phyloP scores from a whole-genome alignment of 352 stramenopile species.

The Pythium coloratum region DNA sequence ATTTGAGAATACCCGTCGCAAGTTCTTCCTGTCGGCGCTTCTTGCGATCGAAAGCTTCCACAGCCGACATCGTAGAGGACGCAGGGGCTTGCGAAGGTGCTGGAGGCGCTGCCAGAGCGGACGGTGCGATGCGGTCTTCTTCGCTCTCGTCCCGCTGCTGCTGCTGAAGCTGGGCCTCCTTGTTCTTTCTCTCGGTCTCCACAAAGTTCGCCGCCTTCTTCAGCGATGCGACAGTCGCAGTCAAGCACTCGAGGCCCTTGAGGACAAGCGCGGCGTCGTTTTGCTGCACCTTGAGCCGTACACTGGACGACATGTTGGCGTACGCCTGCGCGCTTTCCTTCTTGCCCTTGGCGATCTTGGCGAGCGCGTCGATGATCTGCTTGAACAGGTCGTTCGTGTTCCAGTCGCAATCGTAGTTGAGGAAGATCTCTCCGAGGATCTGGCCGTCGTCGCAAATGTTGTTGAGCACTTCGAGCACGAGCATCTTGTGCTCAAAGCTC shows the following conservation, averaged over 20 bases:
- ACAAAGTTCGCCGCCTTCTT: conserved; percentile 89
- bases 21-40: conserved; percentile 96
- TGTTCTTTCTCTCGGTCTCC: conserved; percentile 55
- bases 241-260: conserved; percentile 92
- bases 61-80: conserved; percentile 65
- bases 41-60: conserved; percentile 97
- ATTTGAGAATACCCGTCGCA: conserved; percentile 96
- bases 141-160: conserved; percentile 46
- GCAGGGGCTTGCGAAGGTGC: conserved; percentile 12
- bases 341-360: conserved; percentile 93
- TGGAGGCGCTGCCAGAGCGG: conserved; percentile 20
- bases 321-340: conserved; percentile 57
- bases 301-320: conserved; percentile 58
- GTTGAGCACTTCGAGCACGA: conserved; percentile 97
- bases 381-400: conserved; percentile 97
- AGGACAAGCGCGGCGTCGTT: conserved; percentile 76
- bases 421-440: conserved; percentile 97
- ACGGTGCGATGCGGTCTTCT: conserved; percentile 31
- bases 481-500: conserved; percentile 96
- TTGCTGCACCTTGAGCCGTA: conserved; percentile 65
- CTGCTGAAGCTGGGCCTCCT: conserved; percentile 19
- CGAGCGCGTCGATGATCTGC: conserved; percentile 96
- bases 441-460: conserved; percentile 94
- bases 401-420: conserved; percentile 99
- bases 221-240: conserved; percentile 91